These are phyloP conservation scores for Arbutus unedo DNA, from an alignment of 148 eudicot species.

Conservation along the genomic window DNA sequence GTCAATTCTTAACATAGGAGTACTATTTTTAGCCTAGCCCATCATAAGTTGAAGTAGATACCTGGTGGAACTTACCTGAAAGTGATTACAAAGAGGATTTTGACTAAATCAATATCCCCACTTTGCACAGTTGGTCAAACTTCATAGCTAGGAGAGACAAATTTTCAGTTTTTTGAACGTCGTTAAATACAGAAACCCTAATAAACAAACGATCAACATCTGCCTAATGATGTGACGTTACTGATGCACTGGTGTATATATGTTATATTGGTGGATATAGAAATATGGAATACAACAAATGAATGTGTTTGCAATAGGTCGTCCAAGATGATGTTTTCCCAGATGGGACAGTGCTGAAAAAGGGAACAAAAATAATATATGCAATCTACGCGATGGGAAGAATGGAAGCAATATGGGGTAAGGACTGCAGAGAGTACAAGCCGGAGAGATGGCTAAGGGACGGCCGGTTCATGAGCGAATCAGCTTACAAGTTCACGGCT, in stretches of 20 bases:
- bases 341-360: slow-evolving; percentile 74
- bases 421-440: slow-evolving; percentile 77
- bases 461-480: slow-evolving; percentile 78
- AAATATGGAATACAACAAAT: background rate
- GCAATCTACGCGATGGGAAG: slow-evolving; percentile 94
- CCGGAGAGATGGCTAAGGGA: slow-evolving; percentile 94
- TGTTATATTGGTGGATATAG: too few relatives aligned
- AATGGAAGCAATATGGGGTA: slow-evolving; percentile 96
- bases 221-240: background rate
- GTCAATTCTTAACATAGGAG: background rate
- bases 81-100: background rate
- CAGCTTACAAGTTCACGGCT: slow-evolving; percentile 91
- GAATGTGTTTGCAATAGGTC: slow-evolving; percentile 36
- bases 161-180: background rate
- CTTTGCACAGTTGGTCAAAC: background rate
- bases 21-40: background rate
- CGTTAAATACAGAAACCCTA: background rate
- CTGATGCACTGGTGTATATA: background rate
- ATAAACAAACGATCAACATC: background rate
- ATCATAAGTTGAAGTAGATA: background rate
- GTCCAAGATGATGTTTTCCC: slow-evolving; percentile 84
- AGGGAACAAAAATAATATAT: slow-evolving; percentile 85
- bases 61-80: background rate
- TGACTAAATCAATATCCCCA: background rate
- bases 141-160: background rate